Percentiles rank a stretch among this genome's conserved stretches.
Evolutionary conservation across 768 basidiomycete species (phyloP).

Genomic region (Kondoa subrosea): DNA sequence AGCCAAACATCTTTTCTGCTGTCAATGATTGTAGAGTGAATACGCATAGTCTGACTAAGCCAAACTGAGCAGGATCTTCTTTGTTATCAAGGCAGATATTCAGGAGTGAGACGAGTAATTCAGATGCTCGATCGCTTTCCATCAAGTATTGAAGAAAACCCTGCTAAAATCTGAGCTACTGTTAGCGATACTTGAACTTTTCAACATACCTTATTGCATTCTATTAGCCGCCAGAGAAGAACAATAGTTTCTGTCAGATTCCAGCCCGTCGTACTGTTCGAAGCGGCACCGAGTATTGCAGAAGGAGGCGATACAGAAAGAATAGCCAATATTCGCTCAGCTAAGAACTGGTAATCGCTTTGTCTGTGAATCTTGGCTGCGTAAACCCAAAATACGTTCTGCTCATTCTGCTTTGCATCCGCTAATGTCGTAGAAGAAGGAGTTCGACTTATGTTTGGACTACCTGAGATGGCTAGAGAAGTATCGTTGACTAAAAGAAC

Average conservation of each 20-base stretch:
- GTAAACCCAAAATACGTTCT: slow-evolving; percentile 84
- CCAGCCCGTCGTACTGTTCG: background rate
- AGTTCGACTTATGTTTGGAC: background rate
- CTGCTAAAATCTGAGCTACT: slow-evolving; percentile 34
- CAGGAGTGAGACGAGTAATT: slow-evolving; percentile 59
- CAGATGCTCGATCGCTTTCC: slow-evolving; percentile 60
- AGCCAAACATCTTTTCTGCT: slow-evolving; percentile 60
- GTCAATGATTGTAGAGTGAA: slow-evolving; percentile 85
- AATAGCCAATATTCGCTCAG: slow-evolving; percentile 46
- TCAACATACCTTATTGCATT: slow-evolving; percentile 63
- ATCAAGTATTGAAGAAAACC: slow-evolving; percentile 73
- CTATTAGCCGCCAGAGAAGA: slow-evolving; percentile 71
- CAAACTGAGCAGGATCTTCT: slow-evolving; percentile 74
- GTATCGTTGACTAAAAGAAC: slow-evolving; percentile 38
- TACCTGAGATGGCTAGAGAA: background rate
- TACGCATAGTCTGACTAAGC: slow-evolving; percentile 68
- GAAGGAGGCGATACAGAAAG: slow-evolving; percentile 4
- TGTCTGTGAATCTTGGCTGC: slow-evolving; percentile 83
- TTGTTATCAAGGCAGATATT: slow-evolving; percentile 75
- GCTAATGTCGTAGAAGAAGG: background rate
- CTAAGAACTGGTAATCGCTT: slow-evolving; percentile 70
- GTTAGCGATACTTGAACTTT: background rate
- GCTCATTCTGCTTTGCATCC: slow-evolving; percentile 33
- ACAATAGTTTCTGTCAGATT: slow-evolving; percentile 27
- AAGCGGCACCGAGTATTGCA: background rate